Base-by-base conservation (phyloP, 164 flowering plant genomes). In the Stephania yunnanensis region DNA sequence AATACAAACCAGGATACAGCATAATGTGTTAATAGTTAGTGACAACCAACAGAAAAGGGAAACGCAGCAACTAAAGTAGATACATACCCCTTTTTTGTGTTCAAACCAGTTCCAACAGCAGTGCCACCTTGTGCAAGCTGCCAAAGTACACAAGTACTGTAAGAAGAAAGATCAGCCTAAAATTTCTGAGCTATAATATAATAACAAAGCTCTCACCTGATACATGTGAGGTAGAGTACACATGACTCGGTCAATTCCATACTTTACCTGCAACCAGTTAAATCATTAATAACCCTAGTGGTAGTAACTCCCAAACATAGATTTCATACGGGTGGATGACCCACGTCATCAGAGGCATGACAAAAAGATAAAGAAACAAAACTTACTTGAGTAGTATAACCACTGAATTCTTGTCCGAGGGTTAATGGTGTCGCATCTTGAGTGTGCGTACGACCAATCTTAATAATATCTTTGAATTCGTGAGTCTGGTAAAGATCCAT, bases 71-170 rank as follows among this genome's bases (percentile, higher is more conserved):
- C 9, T n/a, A 61, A 20, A 61, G 25, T 19, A 8, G n/a, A 25
- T 25, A 64, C 80, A 79, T 87, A 95, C 99, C 99, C 99, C 82
- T 88, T 95, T 87, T 94, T 95, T 11, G 97, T 89, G 87, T 95
- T 95, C 85, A 95, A 81, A 74, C 99, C 99, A 75, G 97, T 95
- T 71, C 99, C 99, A 6, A 95, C 98, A 73, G 99, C 99, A 82
- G 99, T 95, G 66, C 99, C 99, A 80, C 99, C 99, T 78, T 95
- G 99, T 75, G 99, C 99, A 81, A 95, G 94, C 99, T 95, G 89
- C 81, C 53, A 78, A 81, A 50, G 75, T 3, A 46, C 42, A 83
- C n/a, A 78, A 22, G 31, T 73, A 78, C 42, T 46, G 70, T 19
- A 61, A 36, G 42, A 36, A 36, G 42, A 86, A 65, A 86, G 79